These are phyloP conservation scores for Syncephalastrum sp. DNA, from an alignment of 371 early-diverging fungal species.

Conservation along the genomic window DNA sequence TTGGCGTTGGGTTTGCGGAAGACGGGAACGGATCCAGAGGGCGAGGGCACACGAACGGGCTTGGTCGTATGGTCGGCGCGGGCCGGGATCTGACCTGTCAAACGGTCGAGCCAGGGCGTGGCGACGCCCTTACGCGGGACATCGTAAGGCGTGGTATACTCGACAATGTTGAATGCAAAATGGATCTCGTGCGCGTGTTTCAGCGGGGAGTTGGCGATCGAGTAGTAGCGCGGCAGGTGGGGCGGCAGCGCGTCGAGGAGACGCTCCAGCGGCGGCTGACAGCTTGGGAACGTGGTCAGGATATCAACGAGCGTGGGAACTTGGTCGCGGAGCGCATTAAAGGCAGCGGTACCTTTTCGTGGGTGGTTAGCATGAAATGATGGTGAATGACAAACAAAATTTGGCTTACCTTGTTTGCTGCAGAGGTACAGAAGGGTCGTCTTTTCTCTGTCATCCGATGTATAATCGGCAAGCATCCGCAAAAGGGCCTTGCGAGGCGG, in stretches of 20 bases:
- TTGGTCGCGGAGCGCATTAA: slow-evolving; percentile 66
- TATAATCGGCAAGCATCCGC: slow-evolving; percentile 78
- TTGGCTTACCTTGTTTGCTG: slow-evolving; percentile 67
- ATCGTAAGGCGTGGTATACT: slow-evolving; percentile 53
- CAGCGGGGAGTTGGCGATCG: slow-evolving; percentile 71
- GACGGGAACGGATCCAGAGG: slow-evolving; percentile 38
- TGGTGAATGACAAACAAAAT: background rate
- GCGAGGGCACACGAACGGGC: slow-evolving; percentile 16
- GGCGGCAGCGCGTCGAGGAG: slow-evolving; percentile 78
- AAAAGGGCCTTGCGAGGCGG: slow-evolving; percentile 79
- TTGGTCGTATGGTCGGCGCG: slow-evolving; percentile 14
- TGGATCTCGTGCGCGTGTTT: slow-evolving; percentile 49
- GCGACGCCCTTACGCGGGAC: slow-evolving; percentile 73
- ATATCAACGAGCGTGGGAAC: slow-evolving; percentile 75
- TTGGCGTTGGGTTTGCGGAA: slow-evolving; percentile 56
- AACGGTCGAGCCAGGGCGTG: slow-evolving; percentile 76
- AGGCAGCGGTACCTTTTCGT: slow-evolving; percentile 54
- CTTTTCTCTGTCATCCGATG: slow-evolving; percentile 66
- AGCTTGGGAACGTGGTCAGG: slow-evolving; percentile 74
- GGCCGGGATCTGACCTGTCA: slow-evolving; percentile 44
- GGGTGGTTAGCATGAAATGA: background rate
- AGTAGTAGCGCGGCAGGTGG: slow-evolving; percentile 86
- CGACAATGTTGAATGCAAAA: slow-evolving; percentile 87
- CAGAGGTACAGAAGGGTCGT: slow-evolving; percentile 71
- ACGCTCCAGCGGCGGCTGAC: slow-evolving; percentile 58